phyloP scores from a whole-genome alignment of 768 basidiomycete species.

The Rhodosporidiobolus odoratus region DNA sequence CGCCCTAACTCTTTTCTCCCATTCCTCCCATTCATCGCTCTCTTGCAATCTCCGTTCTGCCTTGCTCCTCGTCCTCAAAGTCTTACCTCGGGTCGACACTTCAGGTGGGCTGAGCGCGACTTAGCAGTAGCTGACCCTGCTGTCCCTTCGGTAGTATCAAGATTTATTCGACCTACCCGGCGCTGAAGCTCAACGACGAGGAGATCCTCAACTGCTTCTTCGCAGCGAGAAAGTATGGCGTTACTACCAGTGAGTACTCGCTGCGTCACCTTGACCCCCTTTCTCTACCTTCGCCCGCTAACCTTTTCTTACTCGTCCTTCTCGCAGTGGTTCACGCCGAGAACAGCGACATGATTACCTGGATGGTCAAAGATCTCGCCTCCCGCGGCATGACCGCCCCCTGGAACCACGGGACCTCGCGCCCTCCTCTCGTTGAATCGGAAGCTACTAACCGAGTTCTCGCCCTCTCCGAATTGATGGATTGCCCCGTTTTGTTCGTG shows the following conservation, averaged over 20 bases:
- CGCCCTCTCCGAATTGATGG: constrained; percentile 43
- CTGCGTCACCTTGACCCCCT: neutral
- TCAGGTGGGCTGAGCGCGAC: no score
- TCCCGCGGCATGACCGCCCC: constrained; percentile 43
- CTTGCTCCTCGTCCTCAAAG: no score
- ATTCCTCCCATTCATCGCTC: neutral
- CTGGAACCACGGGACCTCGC: constrained; percentile 43
- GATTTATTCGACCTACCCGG: constrained; percentile 48
- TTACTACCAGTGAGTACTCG: constrained; percentile 40
- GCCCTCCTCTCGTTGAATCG: constrained; percentile 44
- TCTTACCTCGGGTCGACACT: no score
- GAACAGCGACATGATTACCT: constrained; percentile 46
- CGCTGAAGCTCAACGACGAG: constrained; percentile 45
- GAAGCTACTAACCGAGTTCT: constrained; percentile 47
- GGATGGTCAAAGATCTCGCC: constrained; percentile 43
- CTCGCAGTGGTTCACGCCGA: constrained; percentile 45
- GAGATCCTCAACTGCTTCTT: constrained; percentile 47
- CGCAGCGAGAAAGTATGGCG: constrained; percentile 44
- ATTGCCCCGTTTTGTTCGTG: constrained; percentile 45
- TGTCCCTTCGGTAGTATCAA: no score
- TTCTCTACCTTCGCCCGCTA: neutral
- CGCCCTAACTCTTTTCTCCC: neutral
- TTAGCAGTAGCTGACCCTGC: no score
- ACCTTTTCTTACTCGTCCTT: neutral
- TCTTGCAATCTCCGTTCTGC: neutral